These are phyloP conservation scores for Spiraea crenata DNA, from an alignment of 331 rosid genomes.

Conservation along the genomic window DNA sequence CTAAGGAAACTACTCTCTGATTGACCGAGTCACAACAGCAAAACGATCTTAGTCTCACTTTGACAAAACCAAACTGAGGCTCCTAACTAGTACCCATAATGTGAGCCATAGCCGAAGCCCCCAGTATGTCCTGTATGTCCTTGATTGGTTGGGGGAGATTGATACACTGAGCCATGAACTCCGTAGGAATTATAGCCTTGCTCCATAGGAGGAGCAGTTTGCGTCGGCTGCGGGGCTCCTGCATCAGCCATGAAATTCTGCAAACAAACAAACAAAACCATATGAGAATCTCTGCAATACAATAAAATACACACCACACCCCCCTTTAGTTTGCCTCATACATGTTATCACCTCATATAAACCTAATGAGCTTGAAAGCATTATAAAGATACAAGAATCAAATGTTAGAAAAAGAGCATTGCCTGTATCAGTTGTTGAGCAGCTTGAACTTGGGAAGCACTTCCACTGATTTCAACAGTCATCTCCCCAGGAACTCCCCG, in stretches of 20 bases:
- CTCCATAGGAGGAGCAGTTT: conserved; percentile 52
- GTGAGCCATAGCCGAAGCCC: conserved; percentile 77
- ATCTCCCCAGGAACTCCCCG: conserved; percentile 98
- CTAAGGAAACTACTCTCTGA: conserved; percentile 20
- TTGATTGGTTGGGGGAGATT: conserved; percentile 76
- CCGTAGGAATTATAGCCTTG: conserved; percentile 79
- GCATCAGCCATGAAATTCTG: conserved; percentile 99
- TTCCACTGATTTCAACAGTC: conserved; percentile 97
- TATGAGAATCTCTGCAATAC: not conserved
- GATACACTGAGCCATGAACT: conserved; percentile 67
- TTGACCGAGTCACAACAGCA: conserved; percentile 29
- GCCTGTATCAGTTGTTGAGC: conserved; percentile 98
- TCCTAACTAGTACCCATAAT: conserved; percentile 66
- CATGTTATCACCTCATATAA: not conserved
- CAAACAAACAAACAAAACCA: conserved; percentile 18
- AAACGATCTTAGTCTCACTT: conserved; percentile 20
- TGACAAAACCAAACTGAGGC: not conserved
- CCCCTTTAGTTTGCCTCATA: not conserved
- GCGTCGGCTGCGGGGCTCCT: conserved; percentile 57
- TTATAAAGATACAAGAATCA: conserved; percentile 4
- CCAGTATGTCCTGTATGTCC: conserved; percentile 56
- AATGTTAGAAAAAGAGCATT: conserved; percentile 23
- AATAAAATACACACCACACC: not conserved
- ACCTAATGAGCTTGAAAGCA: not conserved
- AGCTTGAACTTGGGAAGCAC: conserved; percentile 89